phyloP scores from a whole-genome alignment of 208 protist genomes.

The Tritrichomonas foetus region DNA sequence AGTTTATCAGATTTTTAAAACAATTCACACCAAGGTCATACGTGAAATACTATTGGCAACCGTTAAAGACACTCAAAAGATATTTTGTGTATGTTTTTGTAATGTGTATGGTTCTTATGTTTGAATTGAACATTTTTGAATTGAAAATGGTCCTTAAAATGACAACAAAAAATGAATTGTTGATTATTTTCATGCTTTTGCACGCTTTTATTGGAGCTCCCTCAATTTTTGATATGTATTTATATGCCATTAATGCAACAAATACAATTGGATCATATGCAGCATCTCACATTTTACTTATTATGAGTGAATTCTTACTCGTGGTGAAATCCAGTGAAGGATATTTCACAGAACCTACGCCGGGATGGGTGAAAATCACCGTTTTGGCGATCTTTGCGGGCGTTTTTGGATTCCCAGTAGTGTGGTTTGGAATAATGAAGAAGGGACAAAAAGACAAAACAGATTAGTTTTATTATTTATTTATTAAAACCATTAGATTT shows the following conservation, averaged over 20 bases:
- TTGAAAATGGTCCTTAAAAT: background rate
- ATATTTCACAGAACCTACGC: background rate
- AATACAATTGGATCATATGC: background rate
- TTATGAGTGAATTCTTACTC: background rate
- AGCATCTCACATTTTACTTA: background rate
- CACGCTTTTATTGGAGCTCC: background rate
- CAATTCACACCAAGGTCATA: constrained; percentile 19
- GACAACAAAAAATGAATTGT: background rate
- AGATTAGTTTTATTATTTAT: background rate
- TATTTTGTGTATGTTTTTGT: background rate
- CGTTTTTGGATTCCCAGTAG: background rate
- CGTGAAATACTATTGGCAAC: background rate
- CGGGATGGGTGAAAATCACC: background rate
- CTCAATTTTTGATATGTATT: constrained; percentile 8
- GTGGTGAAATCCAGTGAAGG: background rate
- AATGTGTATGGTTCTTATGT: background rate
- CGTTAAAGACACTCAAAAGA: background rate
- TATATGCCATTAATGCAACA: background rate
- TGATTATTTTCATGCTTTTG: background rate
- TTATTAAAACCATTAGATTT: background rate
- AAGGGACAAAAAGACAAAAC: background rate
- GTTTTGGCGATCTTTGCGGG: background rate
- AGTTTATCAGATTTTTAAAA: background rate
- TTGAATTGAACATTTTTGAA: background rate
- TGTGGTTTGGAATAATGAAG: background rate